Conservation (phyloP, 345 rosid genomes). For the Tarenaya hassleriana region DNA sequence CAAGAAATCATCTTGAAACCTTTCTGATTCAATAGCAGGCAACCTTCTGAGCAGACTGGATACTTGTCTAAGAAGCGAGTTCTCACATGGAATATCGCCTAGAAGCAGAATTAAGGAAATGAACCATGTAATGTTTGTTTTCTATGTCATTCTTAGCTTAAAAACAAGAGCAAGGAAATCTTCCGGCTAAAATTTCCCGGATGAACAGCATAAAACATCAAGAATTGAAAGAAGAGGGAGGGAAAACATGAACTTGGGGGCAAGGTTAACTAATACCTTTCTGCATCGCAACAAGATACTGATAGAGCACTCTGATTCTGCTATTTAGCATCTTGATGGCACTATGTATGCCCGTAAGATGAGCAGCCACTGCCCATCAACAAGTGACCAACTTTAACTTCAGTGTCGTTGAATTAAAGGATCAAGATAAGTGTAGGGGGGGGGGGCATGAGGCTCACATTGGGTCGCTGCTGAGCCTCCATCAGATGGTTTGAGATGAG, state of each 20-base stretch:
- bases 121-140: too few species aligned
- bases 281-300: conserved; percentile 83
- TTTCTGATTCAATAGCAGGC: conserved; percentile 92
- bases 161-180: neutral
- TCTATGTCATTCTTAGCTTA: neutral
- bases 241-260: neutral
- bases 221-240: neutral
- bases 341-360: conserved; percentile 92
- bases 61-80: conserved; percentile 86
- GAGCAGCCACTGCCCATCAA: conserved; percentile 84
- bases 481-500: conserved; percentile 96
- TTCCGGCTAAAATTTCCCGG: conserved; percentile 5
- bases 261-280: conserved; percentile 45
- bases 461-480: conserved; percentile 98
- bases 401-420: neutral
- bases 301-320: conserved; percentile 87
- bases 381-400: neutral
- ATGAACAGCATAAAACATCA: neutral
- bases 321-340: conserved; percentile 98
- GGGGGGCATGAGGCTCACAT: conserved; percentile 31
- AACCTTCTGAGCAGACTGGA: conserved; percentile 88
- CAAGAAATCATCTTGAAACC: conserved; percentile 85
- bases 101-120: conserved; percentile 10
- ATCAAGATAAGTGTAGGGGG: neutral
- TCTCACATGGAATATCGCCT: conserved; percentile 93